Conservation (phyloP, 2,329 filamentous ascomycete species). For the Fusarium coicis region DNA sequence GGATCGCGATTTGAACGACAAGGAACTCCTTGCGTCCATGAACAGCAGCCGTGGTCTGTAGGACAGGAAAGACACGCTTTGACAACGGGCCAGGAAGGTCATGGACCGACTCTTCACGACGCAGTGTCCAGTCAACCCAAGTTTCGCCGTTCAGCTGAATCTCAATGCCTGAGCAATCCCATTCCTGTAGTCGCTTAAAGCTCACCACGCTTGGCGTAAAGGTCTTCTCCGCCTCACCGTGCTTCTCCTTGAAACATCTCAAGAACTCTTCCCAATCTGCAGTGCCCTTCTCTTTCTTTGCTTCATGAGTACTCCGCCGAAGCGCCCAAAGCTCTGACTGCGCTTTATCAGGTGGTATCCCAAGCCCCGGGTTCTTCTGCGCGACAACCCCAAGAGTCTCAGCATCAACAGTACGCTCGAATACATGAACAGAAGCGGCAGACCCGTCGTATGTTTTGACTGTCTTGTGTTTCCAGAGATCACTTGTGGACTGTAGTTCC, state of each 20-base stretch:
- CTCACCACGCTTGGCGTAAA: conserved; percentile 54
- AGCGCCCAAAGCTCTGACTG: conserved; percentile 70
- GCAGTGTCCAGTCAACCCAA: conserved; percentile 62
- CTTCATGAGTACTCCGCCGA: conserved; percentile 69
- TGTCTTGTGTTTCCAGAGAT: conserved; percentile 62
- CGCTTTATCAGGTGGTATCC: conserved; percentile 32
- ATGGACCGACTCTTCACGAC: conserved; percentile 74
- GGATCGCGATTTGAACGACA: conserved; percentile 66
- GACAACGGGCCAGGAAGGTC: conserved; percentile 68
- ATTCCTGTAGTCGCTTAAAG: conserved; percentile 53
- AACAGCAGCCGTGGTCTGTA: conserved; percentile 67
- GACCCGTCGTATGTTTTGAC: conserved; percentile 62
- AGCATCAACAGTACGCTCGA: conserved; percentile 60
- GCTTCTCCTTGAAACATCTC: conserved; percentile 63
- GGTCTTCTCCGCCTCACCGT: conserved; percentile 53
- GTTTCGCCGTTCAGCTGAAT: conserved; percentile 50
- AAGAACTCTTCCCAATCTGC: conserved; percentile 74
- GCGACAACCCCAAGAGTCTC: conserved; percentile 56
- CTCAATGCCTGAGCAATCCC: conserved; percentile 58
- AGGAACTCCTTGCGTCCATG: conserved; percentile 60
- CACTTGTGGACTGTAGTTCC: conserved; percentile 19
- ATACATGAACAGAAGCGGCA: conserved; percentile 62
- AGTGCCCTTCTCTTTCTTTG: conserved; percentile 61
- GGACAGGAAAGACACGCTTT: conserved; percentile 73
- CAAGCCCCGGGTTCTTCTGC: conserved; percentile 46